Evolutionary conservation across 2,329 filamentous ascomycete species (phyloP).

Genomic region (Ophiostoma ulmi): DNA sequence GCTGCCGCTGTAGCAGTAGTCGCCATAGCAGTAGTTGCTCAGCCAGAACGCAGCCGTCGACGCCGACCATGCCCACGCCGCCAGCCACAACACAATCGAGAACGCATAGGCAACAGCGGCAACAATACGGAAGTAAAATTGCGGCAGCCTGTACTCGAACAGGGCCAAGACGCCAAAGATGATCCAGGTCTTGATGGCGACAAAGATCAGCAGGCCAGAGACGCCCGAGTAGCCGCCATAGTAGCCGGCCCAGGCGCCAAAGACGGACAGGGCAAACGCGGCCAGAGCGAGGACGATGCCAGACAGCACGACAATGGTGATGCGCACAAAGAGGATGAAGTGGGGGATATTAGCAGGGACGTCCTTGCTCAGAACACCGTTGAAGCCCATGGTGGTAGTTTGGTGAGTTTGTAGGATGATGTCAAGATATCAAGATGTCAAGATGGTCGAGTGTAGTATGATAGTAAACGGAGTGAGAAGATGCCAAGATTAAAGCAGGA

Average conservation of each 20-base stretch:
- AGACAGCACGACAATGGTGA: constrained; percentile 36
- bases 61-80: constrained; percentile 26
- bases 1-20: constrained; percentile 5
- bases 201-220: constrained; percentile 44
- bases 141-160: constrained; percentile 36
- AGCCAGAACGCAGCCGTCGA: constrained; percentile 30
- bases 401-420: neutral
- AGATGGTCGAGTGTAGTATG: neutral
- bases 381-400: neutral
- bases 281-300: constrained; percentile 24
- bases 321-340: constrained; percentile 36
- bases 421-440: neutral
- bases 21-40: neutral
- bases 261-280: constrained; percentile 22
- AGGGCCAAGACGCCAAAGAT: constrained; percentile 38
- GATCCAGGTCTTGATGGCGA: constrained; percentile 40
- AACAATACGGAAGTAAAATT: constrained; percentile 37
- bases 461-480: neutral
- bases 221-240: constrained; percentile 32
- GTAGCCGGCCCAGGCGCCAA: neutral
- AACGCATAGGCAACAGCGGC: constrained; percentile 36
- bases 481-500: neutral
- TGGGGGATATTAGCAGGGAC: neutral
- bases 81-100: constrained; percentile 38
- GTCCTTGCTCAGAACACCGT: neutral